Conservation (phyloP, 83 land plant species). For the Thuja plicata region DNA sequence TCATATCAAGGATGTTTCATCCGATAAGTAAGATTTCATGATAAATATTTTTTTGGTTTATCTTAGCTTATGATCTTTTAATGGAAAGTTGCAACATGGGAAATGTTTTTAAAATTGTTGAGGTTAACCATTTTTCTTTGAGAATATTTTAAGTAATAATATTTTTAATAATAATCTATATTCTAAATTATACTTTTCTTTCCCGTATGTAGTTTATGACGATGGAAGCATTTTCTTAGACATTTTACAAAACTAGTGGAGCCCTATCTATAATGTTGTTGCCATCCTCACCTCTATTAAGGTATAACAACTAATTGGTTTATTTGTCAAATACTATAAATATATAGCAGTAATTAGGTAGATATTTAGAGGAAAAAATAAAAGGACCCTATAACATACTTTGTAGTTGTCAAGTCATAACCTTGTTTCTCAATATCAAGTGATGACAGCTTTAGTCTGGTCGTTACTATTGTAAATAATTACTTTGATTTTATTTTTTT, state of each 20-base stretch:
- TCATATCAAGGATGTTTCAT: constrained; percentile 73
- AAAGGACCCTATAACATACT: neutral
- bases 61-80: neutral
- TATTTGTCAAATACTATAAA: neutral
- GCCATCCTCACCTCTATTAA: no score
- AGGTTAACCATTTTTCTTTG: neutral
- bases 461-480: no score
- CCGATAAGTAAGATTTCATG: constrained; percentile 60
- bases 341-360: neutral
- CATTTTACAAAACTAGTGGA: no score
- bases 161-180: no score
- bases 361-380: neutral
- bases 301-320: no score
- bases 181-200: neutral
- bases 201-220: constrained; percentile 53
- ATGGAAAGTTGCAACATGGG: neutral
- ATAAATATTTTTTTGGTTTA: neutral
- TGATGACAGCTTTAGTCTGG: no score
- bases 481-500: no score
- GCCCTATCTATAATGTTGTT: no score
- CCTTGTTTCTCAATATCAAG: neutral
- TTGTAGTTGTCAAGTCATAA: neutral
- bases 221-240: constrained; percentile 71
- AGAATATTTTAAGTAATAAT: neutral
- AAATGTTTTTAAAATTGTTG: neutral